Conservation (phyloP, 106 monocot species). For the Gastrodia elata region DNA sequence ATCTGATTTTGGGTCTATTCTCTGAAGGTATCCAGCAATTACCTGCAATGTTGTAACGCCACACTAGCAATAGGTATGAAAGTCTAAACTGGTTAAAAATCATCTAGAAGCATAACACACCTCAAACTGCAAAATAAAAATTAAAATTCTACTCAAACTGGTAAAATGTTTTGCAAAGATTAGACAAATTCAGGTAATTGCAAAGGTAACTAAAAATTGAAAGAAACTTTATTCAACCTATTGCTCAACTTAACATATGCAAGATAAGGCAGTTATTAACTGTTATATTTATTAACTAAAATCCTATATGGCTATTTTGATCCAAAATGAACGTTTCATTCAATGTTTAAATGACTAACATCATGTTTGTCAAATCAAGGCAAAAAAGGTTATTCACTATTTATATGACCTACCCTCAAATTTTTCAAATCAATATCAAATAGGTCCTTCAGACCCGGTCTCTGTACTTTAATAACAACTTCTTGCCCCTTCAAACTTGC, state of each 20-base stretch:
- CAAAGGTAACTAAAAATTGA: background rate
- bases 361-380: conserved; percentile 89
- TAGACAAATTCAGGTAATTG: background rate
- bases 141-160: background rate
- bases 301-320: background rate
- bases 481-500: conserved; percentile 84
- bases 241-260: background rate
- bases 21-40: conserved; percentile 98
- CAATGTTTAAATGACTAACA: conserved; percentile 33
- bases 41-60: conserved; percentile 37
- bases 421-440: conserved; percentile 99
- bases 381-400: conserved; percentile 76
- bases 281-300: background rate
- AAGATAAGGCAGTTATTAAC: background rate
- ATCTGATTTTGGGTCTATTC: conserved; percentile 95
- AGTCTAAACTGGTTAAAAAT: background rate
- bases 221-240: background rate
- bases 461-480: conserved; percentile 91
- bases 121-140: background rate
- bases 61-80: conserved; percentile 2
- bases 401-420: conserved; percentile 54
- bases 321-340: background rate
- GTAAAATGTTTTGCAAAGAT: background rate
- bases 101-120: background rate
- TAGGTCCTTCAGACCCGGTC: conserved; percentile 92